These are phyloP conservation scores for Pleurotus tuoliensis DNA, from an alignment of 768 basidiomycete genomes.

Conservation along the genomic window DNA sequence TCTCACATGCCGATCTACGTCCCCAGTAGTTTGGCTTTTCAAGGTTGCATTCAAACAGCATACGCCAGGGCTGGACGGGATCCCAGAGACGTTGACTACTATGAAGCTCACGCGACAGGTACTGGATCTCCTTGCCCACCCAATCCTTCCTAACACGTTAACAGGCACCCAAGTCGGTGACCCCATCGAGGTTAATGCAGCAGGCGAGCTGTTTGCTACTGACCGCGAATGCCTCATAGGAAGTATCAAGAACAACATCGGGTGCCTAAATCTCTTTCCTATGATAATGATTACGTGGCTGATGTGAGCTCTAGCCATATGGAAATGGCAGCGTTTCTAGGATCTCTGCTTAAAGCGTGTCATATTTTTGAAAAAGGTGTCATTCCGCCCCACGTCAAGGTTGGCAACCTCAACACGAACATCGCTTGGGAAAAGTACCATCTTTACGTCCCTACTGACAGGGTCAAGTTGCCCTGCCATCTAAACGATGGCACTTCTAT, in stretches of 20 bases:
- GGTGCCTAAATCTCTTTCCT: conserved; percentile 22
- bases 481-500: too few species aligned
- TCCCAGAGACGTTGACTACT: conserved; percentile 41
- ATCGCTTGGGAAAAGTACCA: neutral
- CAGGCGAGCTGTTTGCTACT: conserved; percentile 32
- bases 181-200: conserved; percentile 47
- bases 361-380: neutral
- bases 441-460: neutral
- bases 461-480: neutral
- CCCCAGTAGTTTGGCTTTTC: neutral
- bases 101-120: conserved; percentile 50
- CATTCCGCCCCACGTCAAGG: neutral
- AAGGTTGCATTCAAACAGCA: conserved; percentile 26
- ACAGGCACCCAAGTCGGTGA: conserved; percentile 45
- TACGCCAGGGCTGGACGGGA: too few species aligned
- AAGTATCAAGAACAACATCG: conserved; percentile 44
- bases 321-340: conserved; percentile 42
- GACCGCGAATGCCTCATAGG: conserved; percentile 32
- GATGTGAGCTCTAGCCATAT: conserved; percentile 25
- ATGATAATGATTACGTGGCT: neutral
- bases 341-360: conserved; percentile 21
- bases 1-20: neutral
- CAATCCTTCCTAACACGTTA: neutral
- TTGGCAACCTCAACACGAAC: neutral
- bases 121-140: neutral